Conservation (phyloP, 257 asterid genomes). For the Avicennia marina region DNA sequence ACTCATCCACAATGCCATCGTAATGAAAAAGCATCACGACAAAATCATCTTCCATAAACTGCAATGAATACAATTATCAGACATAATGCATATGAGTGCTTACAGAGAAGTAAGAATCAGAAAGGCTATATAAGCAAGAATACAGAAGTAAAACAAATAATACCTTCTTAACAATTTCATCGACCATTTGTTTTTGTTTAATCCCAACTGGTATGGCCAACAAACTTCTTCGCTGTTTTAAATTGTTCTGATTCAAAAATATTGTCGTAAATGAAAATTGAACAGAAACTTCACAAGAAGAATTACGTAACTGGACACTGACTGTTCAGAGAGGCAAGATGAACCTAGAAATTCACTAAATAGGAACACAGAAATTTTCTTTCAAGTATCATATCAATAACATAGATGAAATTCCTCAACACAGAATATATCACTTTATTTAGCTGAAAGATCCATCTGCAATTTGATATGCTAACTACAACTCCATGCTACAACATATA, state of each 20-base stretch:
- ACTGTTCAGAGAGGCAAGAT: too few species aligned
- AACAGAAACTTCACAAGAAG: constrained; percentile 6
- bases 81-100: not conserved
- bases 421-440: too few species aligned
- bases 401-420: too few species aligned
- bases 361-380: not conserved
- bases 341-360: not conserved
- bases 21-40: constrained; percentile 88
- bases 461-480: too few species aligned
- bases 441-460: too few species aligned
- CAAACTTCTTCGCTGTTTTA: constrained; percentile 35
- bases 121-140: not conserved
- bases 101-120: not conserved
- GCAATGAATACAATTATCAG: constrained; percentile 17
- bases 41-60: constrained; percentile 64
- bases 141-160: not conserved
- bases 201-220: constrained; percentile 85
- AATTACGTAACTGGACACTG: not conserved
- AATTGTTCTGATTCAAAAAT: constrained; percentile 35
- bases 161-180: constrained; percentile 69
- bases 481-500: too few species aligned
- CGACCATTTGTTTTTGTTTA: constrained; percentile 62
- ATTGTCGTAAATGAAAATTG: not conserved
- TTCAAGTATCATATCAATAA: not conserved
- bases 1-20: constrained; percentile 73